phyloP scores from a whole-genome alignment of 176 grass and related monocot species.

The Rhipidocladum racemiflorum region DNA sequence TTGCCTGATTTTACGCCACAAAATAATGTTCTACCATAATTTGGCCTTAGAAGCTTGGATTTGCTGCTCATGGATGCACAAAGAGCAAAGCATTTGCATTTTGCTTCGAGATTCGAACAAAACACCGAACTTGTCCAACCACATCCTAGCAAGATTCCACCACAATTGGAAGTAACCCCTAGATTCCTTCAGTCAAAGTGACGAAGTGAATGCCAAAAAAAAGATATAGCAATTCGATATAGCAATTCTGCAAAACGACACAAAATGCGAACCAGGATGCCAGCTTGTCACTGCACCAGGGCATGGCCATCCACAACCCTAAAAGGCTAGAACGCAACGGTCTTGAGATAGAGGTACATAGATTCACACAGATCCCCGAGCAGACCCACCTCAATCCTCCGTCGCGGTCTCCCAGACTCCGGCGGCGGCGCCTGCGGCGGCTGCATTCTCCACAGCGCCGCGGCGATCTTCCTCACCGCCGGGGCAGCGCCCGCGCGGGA shows the following conservation, averaged over 20 bases:
- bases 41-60: not conserved
- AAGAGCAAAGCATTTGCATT: not conserved
- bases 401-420: not conserved
- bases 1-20: not conserved
- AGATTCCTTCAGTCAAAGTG: not conserved
- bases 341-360: not conserved
- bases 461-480: conserved; percentile 54
- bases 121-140: not conserved
- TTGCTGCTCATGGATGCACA: not conserved
- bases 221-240: not conserved
- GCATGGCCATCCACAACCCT: not conserved
- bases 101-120: not conserved
- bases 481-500: not conserved
- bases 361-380: conserved; percentile 2
- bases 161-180: not conserved
- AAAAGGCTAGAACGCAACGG: conserved; percentile 16
- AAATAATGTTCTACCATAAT: not conserved
- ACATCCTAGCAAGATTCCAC: not conserved
- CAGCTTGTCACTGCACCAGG: conserved; percentile 2
- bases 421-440: not conserved
- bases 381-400: conserved; percentile 26
- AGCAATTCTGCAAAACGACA: not conserved
- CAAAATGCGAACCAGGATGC: not conserved
- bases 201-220: not conserved
- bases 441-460: conserved; percentile 46